Percentiles rank a stretch among this genome's conserved stretches.
These are phyloP conservation scores for Fomitiporia mediterranea DNA, from an alignment of 1,284 basidiomycete species.

Conservation along the genomic window DNA sequence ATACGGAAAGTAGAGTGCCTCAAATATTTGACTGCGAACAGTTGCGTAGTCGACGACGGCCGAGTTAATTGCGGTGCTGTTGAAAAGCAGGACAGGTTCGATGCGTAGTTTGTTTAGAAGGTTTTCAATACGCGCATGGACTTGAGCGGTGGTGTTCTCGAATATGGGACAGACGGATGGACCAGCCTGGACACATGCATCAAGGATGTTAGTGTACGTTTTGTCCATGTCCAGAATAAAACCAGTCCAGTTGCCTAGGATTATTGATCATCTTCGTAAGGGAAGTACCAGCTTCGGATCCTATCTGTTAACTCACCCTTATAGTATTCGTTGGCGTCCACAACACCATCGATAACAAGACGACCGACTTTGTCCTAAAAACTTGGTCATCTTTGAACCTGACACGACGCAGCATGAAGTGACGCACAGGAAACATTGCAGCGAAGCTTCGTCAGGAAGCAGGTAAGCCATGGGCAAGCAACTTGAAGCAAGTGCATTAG, in stretches of 20 bases:
- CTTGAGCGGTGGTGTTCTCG: conserved; percentile 18
- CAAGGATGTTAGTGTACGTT: conserved; percentile 15
- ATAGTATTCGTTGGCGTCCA: conserved; percentile 16
- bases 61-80: conserved; percentile 5
- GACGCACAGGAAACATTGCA: conserved; percentile 27
- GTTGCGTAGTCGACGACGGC: conserved; percentile 18
- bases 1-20: conserved; percentile 19
- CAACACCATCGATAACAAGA: conserved; percentile 21
- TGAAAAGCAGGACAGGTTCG: conserved; percentile 7
- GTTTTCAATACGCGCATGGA: conserved; percentile 21
- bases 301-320: background rate
- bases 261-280: too few species aligned
- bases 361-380: conserved; percentile 25
- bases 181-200: conserved; percentile 24
- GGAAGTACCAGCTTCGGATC: too few species aligned
- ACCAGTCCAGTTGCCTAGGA: conserved; percentile 21
- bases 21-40: conserved; percentile 17
- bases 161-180: conserved; percentile 20
- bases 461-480: background rate
- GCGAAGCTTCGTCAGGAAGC: conserved; percentile 20
- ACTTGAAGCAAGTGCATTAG: background rate
- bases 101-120: background rate
- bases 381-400: too few species aligned
- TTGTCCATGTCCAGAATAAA: conserved; percentile 23
- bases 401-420: too few species aligned